Evolutionary conservation across 2,329 filamentous ascomycete genomes (phyloP).

Genomic region (Diplodia mutila): DNA sequence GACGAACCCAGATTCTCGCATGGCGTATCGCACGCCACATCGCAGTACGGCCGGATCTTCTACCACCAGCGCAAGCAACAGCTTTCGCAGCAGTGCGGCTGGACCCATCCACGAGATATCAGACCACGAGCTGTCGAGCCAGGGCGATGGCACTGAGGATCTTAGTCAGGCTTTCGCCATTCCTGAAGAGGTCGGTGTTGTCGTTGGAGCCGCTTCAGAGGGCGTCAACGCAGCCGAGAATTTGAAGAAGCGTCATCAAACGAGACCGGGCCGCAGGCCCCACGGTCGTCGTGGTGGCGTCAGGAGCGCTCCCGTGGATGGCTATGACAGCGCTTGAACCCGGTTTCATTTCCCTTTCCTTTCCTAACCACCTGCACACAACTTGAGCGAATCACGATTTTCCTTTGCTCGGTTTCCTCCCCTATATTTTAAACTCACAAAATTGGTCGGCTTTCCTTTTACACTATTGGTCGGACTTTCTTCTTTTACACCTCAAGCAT

Average conservation of each 20-base stretch:
- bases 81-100: not conserved
- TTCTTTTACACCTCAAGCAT: conserved; percentile 6
- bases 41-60: not conserved
- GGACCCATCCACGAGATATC: not conserved
- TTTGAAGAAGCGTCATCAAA: not conserved
- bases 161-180: not conserved
- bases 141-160: not conserved
- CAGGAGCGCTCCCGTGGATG: not conserved
- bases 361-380: not conserved
- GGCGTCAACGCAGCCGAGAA: not conserved
- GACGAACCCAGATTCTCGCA: conserved; percentile 36
- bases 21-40: conserved; percentile 25
- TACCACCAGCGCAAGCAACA: conserved; percentile 14
- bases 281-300: not conserved
- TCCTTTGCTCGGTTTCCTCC: not conserved
- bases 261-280: not conserved
- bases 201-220: not conserved
- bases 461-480: conserved; percentile 2
- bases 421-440: not conserved
- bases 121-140: not conserved
- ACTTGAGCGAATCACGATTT: not conserved
- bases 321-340: conserved; percentile 1
- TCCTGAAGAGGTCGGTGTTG: not conserved
- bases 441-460: conserved; percentile 3
- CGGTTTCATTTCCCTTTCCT: not conserved